phyloP scores from a whole-genome alignment of 1,139 yeast species.

The Casaregolazyma suthepensis region DNA sequence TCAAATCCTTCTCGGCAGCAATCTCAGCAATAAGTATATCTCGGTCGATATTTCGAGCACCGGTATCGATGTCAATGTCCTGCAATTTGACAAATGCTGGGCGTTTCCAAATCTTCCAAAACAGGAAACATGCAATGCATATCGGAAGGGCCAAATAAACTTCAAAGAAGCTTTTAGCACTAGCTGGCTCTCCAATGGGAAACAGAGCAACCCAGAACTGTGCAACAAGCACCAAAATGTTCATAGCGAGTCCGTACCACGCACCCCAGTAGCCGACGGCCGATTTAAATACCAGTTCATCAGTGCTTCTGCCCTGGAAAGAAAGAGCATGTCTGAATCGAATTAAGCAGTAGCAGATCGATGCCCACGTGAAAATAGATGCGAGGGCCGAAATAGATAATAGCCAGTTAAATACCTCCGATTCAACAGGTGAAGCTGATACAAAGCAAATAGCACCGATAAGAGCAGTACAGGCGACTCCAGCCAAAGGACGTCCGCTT shows the following conservation, averaged over 20 bases:
- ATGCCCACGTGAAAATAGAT: constrained; percentile 78
- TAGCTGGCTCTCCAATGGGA: constrained; percentile 49
- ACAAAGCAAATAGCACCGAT: constrained; percentile 68
- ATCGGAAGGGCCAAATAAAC: constrained; percentile 51
- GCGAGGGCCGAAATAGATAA: constrained; percentile 79
- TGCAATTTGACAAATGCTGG: constrained; percentile 39
- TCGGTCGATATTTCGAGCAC: constrained; percentile 51
- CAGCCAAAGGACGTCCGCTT: constrained; percentile 66
- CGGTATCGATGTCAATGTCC: constrained; percentile 51
- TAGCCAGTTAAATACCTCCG: constrained; percentile 71
- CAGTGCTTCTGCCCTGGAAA: constrained; percentile 55
- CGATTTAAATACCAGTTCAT: constrained; percentile 64
- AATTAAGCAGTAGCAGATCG: constrained; percentile 68
- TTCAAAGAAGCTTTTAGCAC: constrained; percentile 47
- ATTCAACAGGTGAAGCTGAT: constrained; percentile 58
- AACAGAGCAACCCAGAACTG: constrained; percentile 78
- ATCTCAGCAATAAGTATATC: constrained; percentile 48
- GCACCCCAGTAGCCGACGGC: constrained; percentile 71
- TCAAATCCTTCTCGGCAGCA: constrained; percentile 40
- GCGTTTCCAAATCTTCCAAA: constrained; percentile 45
- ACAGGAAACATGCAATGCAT: constrained; percentile 43
- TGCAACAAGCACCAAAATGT: constrained; percentile 60
- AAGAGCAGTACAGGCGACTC: constrained; percentile 49
- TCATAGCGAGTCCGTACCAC: constrained; percentile 52
- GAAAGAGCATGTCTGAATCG: constrained; percentile 72